Percentiles rank a stretch among this genome's conserved stretches.
Evolutionary conservation across 257 asterid genomes (phyloP).

Genomic region (Echites panduratus): DNA sequence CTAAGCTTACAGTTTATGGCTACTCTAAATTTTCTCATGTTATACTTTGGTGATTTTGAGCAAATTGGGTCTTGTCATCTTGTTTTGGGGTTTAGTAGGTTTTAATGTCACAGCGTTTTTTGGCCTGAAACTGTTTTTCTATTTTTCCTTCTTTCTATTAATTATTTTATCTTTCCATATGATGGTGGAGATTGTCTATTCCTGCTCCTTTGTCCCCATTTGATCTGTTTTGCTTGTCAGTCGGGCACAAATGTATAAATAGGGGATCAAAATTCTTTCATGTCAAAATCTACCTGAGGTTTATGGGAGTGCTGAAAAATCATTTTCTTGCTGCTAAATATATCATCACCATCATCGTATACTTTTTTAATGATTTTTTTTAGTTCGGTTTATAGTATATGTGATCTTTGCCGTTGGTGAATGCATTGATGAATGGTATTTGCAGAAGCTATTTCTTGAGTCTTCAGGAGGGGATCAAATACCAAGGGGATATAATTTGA

Average conservation of each 20-base stretch:
- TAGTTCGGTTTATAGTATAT: not conserved
- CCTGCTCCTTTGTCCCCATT: not conserved
- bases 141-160: not conserved
- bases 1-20: not conserved
- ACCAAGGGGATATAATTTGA: slow-evolving; percentile 1
- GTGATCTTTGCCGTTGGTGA: not conserved
- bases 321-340: too few species aligned
- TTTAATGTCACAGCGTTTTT: not conserved
- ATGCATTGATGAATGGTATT: slow-evolving; percentile 3
- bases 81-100: not conserved
- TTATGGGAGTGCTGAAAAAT: not conserved
- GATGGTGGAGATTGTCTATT: not conserved
- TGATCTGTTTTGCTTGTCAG: not conserved
- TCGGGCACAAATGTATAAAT: not conserved
- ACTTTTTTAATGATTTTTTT: too few species aligned
- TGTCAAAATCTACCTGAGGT: not conserved
- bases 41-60: not conserved
- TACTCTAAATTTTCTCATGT: not conserved
- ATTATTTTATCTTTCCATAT: not conserved
- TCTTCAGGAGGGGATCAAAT: not conserved
- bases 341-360: too few species aligned
- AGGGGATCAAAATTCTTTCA: not conserved
- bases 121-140: not conserved
- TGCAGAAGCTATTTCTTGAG: slow-evolving; percentile 8
- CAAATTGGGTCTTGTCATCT: not conserved